Evolutionary conservation across 176 grass and related monocot species (phyloP).

Genomic region (Oryza australiensis): DNA sequence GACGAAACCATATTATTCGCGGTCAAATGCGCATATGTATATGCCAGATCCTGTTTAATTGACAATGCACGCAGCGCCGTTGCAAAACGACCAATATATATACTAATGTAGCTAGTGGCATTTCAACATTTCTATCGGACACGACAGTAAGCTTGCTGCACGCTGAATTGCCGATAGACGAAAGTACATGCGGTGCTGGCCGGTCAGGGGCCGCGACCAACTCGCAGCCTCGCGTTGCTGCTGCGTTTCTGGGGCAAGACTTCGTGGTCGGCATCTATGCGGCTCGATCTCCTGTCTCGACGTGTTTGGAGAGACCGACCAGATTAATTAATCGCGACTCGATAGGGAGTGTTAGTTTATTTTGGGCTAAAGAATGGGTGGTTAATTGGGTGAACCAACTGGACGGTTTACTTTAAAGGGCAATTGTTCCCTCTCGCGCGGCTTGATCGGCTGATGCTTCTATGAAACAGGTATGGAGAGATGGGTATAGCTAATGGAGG

Average conservation of each 20-base stretch:
- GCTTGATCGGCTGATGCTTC: background rate
- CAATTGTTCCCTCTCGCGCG: conserved; percentile 16
- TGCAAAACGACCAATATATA: background rate
- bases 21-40: conserved; percentile 16
- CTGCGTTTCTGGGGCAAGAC: background rate
- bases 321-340: background rate
- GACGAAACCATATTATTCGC: conserved; percentile 11
- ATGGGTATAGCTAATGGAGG: background rate
- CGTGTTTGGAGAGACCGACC: background rate
- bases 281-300: background rate
- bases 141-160: background rate
- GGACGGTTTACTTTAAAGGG: background rate
- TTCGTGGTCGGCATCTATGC: background rate
- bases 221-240: background rate
- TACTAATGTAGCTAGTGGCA: background rate
- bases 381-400: background rate
- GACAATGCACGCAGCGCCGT: background rate
- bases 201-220: conserved; percentile 14
- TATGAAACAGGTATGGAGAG: background rate
- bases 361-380: background rate
- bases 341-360: background rate
- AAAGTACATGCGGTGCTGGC: background rate
- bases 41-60: background rate
- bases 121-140: background rate
- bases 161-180: background rate